Base-by-base conservation (phyloP, 2,329 filamentous ascomycete genomes). In the Emergomyces africanus region DNA sequence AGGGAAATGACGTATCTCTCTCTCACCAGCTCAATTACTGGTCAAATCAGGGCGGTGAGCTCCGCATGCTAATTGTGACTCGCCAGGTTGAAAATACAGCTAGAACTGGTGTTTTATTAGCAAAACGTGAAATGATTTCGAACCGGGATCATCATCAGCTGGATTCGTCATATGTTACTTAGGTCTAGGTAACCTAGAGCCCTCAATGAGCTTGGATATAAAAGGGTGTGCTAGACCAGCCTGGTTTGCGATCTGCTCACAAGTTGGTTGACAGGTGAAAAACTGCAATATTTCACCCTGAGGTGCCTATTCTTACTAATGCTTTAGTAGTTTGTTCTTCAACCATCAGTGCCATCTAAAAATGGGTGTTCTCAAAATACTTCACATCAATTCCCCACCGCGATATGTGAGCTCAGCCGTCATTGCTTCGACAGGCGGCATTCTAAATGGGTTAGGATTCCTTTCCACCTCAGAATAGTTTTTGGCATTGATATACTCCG, bases 391-490 rank as follows among this genome's bases (percentile, higher is more conserved):
- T 18, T 49, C 14, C 20, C 65, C 62, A 61, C 50, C 30, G 30
- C 18, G 30, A 35, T 54, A 54, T 37, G 30, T 54, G 6, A 37
- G 4, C 6, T 28, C 35, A n/a, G 30, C 50, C 6, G 28, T 37
- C 30, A 54, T 54, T 35, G 33, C 35, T 5, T 54, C 50, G 4
- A 25, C 50, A n/a, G 50, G 50, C n/a, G 50, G 50, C 18, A 14
- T 54, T 15, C 50, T 37, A 4, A 54, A 54, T 25, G 50, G 28
- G 30, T 51, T 14, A 30, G 50, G 30, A 35, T 54, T 20, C 28
- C 25, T 37, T 59, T 59, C 61, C 54, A 46, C 41, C 46, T 42
- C 39, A 37, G 39, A 54, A 55, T 56, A 49, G 57, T 55, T 57
- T 35, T 35, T 35, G 33, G 10, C 18, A 20, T 9, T 44, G 9